Percentiles rank a stretch among this genome's conserved stretches.
Evolutionary conservation across 73 alveolate genomes (phyloP).

Genomic region (Paramecium sexaurelia): DNA sequence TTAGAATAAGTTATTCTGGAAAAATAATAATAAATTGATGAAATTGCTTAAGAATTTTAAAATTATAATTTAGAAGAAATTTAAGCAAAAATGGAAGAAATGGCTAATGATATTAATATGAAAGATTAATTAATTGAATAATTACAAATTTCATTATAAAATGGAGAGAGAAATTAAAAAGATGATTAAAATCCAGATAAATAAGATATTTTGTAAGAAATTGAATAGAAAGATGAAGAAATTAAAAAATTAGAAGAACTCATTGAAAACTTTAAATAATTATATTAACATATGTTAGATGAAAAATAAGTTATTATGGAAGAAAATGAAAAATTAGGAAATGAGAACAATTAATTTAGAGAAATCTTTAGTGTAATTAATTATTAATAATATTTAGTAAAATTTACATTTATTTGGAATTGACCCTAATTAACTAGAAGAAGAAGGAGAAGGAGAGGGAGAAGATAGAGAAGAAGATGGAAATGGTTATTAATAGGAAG

Average conservation of each 20-base stretch:
- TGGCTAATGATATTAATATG: not conserved
- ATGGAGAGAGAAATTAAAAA: not conserved
- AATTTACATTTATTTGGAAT: conserved; percentile 52
- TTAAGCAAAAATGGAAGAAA: conserved; percentile 43
- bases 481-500: conserved; percentile 3
- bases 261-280: conserved; percentile 24
- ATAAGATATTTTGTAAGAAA: not conserved
- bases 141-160: not conserved
- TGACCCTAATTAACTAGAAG: conserved; percentile 48
- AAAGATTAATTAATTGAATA: conserved; percentile 22
- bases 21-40: conserved; percentile 31
- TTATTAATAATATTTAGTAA: not conserved
- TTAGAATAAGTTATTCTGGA: conserved; percentile 16
- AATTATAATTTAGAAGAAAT: conserved; percentile 43
- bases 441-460: conserved; percentile 35
- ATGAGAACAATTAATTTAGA: conserved; percentile 45
- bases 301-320: conserved; percentile 49
- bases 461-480: conserved; percentile 48
- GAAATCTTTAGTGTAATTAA: conserved; percentile 36
- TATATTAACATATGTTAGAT: conserved; percentile 39
- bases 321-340: conserved; percentile 20
- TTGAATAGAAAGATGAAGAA: conserved; percentile 7
- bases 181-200: not conserved
- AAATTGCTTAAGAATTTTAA: conserved; percentile 35
- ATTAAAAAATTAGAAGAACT: conserved; percentile 24